phyloP scores from a whole-genome alignment of 495 filamentous ascomycete species.

The Penicillium antarcticum region DNA sequence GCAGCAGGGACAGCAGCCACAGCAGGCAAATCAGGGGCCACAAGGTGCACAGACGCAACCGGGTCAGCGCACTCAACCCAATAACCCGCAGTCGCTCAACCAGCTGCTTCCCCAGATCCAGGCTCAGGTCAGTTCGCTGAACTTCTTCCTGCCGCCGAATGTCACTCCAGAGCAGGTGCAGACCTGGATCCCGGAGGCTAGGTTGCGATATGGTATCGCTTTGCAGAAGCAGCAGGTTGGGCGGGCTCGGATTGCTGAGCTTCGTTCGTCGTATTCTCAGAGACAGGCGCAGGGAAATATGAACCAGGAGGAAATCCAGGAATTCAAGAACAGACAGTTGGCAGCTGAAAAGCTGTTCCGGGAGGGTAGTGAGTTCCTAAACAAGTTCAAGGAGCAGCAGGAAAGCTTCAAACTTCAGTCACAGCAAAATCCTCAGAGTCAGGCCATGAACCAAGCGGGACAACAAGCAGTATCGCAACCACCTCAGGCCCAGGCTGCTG shows the following conservation, averaged over 20 bases:
- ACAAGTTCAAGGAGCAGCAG: conserved; percentile 48
- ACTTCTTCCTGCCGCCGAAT: conserved; percentile 46
- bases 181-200: conserved; percentile 51
- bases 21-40: conserved; percentile 18
- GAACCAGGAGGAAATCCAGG: conserved; percentile 40
- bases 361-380: conserved; percentile 45
- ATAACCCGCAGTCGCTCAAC: conserved; percentile 38
- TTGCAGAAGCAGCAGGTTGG: conserved; percentile 52
- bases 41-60: conserved; percentile 18
- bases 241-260: conserved; percentile 33
- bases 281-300: conserved; percentile 39
- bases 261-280: conserved; percentile 35
- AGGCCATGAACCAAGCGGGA: conserved; percentile 21
- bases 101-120: conserved; percentile 44
- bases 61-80: conserved; percentile 34
- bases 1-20: conserved; percentile 24
- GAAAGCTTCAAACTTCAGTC: conserved; percentile 41
- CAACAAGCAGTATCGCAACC: conserved; percentile 9
- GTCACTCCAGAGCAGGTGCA: conserved; percentile 45
- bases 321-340: conserved; percentile 40
- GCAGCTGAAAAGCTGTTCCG: conserved; percentile 44
- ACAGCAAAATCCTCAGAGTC: conserved; percentile 33
- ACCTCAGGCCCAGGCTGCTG: conserved; percentile 12
- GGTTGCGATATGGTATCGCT: conserved; percentile 48
- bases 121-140: conserved; percentile 43